Evolutionary conservation across 805 yeast species (phyloP).

Genomic region (Saturnispora zaruensis): DNA sequence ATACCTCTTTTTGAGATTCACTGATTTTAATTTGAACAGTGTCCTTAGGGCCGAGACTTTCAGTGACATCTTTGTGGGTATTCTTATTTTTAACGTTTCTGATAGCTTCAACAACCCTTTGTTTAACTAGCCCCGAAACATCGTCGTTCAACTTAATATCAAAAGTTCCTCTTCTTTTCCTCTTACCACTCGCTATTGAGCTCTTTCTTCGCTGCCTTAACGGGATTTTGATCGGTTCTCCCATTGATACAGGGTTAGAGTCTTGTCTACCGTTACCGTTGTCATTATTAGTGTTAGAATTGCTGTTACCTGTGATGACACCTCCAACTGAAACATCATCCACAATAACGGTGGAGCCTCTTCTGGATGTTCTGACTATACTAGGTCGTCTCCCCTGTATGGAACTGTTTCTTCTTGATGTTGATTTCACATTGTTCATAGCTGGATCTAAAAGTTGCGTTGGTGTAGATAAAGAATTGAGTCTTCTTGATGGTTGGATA

Average conservation of each 20-base stretch:
- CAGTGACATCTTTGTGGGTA: slow-evolving; percentile 1
- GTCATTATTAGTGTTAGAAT: neutral
- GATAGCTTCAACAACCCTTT: slow-evolving; percentile 6
- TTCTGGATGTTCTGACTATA: slow-evolving; percentile 4
- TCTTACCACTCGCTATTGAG: neutral
- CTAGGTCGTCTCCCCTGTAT: slow-evolving; percentile 3
- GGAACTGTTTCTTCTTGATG: slow-evolving; percentile 10
- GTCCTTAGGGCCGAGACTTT: neutral
- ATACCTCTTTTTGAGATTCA: slow-evolving; percentile 9
- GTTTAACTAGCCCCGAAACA: slow-evolving; percentile 2
- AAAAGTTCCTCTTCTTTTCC: slow-evolving; percentile 12
- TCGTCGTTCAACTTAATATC: slow-evolving; percentile 6
- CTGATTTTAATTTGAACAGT: slow-evolving; percentile 7
- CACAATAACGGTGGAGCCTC: slow-evolving; percentile 6
- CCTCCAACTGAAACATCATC: slow-evolving; percentile 22
- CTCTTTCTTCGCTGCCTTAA: slow-evolving; percentile 15
- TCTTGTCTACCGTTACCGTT: neutral
- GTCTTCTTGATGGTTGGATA: slow-evolving; percentile 1
- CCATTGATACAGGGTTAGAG: neutral
- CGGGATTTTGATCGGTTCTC: slow-evolving; percentile 6
- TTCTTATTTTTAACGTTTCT: neutral
- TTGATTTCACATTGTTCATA: neutral
- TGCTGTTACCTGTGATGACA: slow-evolving; percentile 4
- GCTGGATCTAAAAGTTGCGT: slow-evolving; percentile 7
- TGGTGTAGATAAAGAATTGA: slow-evolving; percentile 13